These are phyloP conservation scores for Sutorius eximius DNA, from an alignment of 1,284 basidiomycete genomes.

Conservation along the genomic window DNA sequence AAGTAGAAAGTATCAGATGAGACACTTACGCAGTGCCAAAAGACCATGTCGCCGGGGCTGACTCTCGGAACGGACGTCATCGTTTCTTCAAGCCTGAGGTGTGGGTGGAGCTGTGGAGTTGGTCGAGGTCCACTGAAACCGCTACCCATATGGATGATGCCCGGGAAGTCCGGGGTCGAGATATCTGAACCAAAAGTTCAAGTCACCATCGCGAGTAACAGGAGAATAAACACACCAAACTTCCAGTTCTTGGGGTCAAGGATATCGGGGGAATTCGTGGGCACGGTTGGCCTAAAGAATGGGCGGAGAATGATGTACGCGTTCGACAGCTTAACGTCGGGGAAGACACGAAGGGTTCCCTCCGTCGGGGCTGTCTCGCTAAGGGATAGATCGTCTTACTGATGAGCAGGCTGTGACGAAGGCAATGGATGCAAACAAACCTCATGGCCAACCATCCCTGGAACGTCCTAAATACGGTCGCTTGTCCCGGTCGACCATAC, in stretches of 20 bases:
- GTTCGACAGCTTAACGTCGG: conserved; percentile 70
- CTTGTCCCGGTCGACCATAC: conserved; percentile 59
- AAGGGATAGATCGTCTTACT: not conserved
- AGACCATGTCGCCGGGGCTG: conserved; percentile 79
- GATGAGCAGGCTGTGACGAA: not conserved
- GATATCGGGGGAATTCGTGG: conserved; percentile 42
- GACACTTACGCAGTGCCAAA: conserved; percentile 73
- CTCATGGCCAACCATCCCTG: conserved; percentile 77
- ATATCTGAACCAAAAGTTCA: conserved; percentile 42
- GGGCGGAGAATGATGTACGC: conserved; percentile 83
- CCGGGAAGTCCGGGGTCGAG: conserved; percentile 57
- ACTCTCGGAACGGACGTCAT: conserved; percentile 79
- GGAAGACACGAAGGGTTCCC: conserved; percentile 81
- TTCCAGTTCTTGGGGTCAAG: conserved; percentile 68
- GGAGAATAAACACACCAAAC: conserved; percentile 49
- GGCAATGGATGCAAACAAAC: conserved; percentile 30
- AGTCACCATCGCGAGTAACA: not conserved
- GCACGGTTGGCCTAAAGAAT: conserved; percentile 66
- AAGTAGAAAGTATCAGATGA: not conserved
- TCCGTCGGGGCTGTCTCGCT: conserved; percentile 72
- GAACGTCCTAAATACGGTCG: conserved; percentile 76
- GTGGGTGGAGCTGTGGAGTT: conserved; percentile 56
- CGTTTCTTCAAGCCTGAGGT: conserved; percentile 66
- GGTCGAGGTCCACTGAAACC: conserved; percentile 57
- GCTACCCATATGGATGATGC: conserved; percentile 43